Percentiles rank a stretch among this genome's conserved stretches.
phyloP scores from a whole-genome alignment of 75 land plant genomes.

The Selaginella tamariscina region DNA sequence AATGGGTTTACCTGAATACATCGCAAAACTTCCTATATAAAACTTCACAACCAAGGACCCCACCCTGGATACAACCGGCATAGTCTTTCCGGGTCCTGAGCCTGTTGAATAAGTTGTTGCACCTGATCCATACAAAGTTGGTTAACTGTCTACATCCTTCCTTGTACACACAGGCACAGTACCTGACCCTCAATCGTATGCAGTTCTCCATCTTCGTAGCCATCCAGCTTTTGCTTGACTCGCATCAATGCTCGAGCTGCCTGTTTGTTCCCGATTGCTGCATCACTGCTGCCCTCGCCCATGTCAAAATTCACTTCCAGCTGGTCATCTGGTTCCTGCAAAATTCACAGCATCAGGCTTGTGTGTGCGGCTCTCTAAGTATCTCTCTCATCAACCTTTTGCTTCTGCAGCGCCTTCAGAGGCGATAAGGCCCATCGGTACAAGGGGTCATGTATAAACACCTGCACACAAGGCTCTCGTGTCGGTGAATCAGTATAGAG shows the following conservation, averaged over 20 bases:
- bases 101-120: slow-evolving; percentile 87
- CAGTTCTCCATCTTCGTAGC: slow-evolving; percentile 97
- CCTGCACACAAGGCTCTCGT: slow-evolving; percentile 46
- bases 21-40: slow-evolving; percentile 9
- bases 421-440: slow-evolving; percentile 99
- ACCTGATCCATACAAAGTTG: slow-evolving; percentile 41
- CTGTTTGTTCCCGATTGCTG: slow-evolving; percentile 85
- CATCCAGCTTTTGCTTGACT: slow-evolving; percentile 95
- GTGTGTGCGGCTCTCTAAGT: not conserved
- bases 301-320: slow-evolving; percentile 1
- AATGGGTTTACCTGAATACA: slow-evolving; percentile 31
- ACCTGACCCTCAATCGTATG: slow-evolving; percentile 94
- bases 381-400: slow-evolving; percentile 62
- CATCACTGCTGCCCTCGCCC: slow-evolving; percentile 40
- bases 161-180: not conserved
- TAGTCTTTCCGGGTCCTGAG: slow-evolving; percentile 73
- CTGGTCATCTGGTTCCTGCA: slow-evolving; percentile 19
- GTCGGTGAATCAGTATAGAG: too few relatives aligned
- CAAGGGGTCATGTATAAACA: slow-evolving; percentile 92
- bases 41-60: slow-evolving; percentile 85
- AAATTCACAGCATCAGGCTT: slow-evolving; percentile 13
- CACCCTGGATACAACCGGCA: slow-evolving; percentile 91
- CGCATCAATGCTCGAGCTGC: slow-evolving; percentile 92
- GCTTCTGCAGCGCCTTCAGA: slow-evolving; percentile 85
- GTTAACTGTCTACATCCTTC: not conserved